Base-by-base conservation (phyloP, 1,284 basidiomycete genomes). In the Baeospora myosura region DNA sequence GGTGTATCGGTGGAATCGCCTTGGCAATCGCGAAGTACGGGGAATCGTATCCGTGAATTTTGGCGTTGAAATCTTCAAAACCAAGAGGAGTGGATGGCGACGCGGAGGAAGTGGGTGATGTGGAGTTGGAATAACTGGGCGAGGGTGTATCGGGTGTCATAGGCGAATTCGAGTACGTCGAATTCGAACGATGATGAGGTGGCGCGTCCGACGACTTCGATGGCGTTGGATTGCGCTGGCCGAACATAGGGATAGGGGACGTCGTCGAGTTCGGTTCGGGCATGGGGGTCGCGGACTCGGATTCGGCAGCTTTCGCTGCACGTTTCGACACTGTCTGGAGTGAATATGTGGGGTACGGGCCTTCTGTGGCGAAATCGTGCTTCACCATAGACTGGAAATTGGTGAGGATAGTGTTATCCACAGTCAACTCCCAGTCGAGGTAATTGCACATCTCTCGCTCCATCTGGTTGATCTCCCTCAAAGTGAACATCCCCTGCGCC, bases 381-480 rank as follows among this genome's bases (percentile, higher is more conserved):
- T 71, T 68, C 1, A 89, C 74, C 58, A 72, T 72, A 0, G 53
- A 55, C 52, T 86, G 77, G 55, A 90, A 90, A 33, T 72, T 76
- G 7, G 58, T 53, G 2, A 92, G 68, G 3, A 84, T 81, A 0
- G 67, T 60, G 0, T 79, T 77, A 41, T 83, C 80, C 40, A 89
- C 82, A 40, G 84, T 86, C 7, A 94, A 71, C 58, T 91, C 84
- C 90, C 91, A 95, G 57, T 93, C 90, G 23, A 95, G 68, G 57
- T 94, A 94, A 21, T 77, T 82, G 58, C 90, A 93, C 83, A 95
- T 91, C 61, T 95, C 90, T 4, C 90, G 65, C 65, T 94, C 90
- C 91, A 95, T 94, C 71, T 94, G 91, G 61, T 96, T 95, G 55
- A 95, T 85, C 71, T 96, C 92, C 31, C 87, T 76, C 2, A 95